phyloP scores from a whole-genome alignment of 75 land plant genomes.

The Ceratopteris richardii region DNA sequence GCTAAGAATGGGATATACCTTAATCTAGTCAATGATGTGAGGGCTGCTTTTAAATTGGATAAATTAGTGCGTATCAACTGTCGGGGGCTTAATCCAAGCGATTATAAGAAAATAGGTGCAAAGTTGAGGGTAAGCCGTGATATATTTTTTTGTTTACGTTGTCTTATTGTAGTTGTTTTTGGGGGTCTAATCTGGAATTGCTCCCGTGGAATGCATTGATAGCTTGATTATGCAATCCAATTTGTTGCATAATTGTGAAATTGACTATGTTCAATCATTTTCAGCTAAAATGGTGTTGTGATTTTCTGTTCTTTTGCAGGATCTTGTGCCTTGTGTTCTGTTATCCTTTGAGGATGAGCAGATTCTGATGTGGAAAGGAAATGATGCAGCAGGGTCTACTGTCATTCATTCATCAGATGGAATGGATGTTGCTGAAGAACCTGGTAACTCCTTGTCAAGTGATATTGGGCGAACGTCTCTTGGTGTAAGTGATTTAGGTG shows the following conservation, averaged over 20 bases:
- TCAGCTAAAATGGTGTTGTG: no score
- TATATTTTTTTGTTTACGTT: neutral
- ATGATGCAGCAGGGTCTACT: constrained; percentile 50
- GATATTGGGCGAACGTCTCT: no score
- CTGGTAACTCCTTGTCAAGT: no score
- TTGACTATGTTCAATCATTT: no score
- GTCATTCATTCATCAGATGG: constrained; percentile 5
- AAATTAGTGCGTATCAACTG: constrained; percentile 84
- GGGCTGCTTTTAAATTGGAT: constrained; percentile 74
- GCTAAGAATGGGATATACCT: constrained; percentile 87
- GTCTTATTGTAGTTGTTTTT: no score
- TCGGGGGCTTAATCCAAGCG: constrained; percentile 62
- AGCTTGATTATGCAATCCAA: neutral
- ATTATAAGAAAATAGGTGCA: constrained; percentile 79
- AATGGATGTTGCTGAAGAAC: constrained; percentile 4
- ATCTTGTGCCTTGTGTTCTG: constrained; percentile 82
- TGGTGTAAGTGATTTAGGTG: no score
- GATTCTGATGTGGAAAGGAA: constrained; percentile 92
- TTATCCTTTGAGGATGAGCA: constrained; percentile 86
- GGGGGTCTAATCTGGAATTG: neutral
- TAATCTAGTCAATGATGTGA: constrained; percentile 51
- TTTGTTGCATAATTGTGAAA: no score
- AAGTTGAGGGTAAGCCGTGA: constrained; percentile 61
- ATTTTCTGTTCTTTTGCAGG: constrained; percentile 37
- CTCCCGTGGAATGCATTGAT: neutral